phyloP scores from a whole-genome alignment of 805 yeast species.

The Metschnikowia chrysomelidarum region DNA sequence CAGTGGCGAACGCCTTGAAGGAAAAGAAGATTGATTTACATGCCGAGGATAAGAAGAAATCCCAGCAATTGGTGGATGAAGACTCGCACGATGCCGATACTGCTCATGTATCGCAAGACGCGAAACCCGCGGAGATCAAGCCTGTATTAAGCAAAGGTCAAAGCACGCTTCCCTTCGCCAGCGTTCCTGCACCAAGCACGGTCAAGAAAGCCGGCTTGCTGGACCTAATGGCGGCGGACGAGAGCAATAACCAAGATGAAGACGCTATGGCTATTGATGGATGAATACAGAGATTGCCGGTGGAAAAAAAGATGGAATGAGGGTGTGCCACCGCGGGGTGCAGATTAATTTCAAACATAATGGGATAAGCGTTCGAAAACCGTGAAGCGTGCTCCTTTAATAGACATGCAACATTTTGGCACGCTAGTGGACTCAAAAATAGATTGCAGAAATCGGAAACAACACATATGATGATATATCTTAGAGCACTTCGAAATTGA shows the following conservation, averaged over 20 bases:
- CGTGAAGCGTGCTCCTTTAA: too few species aligned
- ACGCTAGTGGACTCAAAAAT: too few species aligned
- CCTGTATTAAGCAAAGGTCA: constrained; percentile 30
- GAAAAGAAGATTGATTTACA: constrained; percentile 35
- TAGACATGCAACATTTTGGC: too few species aligned
- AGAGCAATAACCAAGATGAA: constrained; percentile 12
- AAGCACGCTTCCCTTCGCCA: constrained; percentile 30
- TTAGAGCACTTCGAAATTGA: too few species aligned
- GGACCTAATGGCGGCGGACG: constrained; percentile 28
- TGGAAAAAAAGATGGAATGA: too few species aligned
- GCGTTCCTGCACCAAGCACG: constrained; percentile 11
- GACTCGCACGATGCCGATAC: constrained; percentile 6
- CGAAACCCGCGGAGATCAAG: constrained; percentile 1
- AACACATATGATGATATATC: too few species aligned
- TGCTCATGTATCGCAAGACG: constrained; percentile 1
- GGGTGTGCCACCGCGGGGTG: too few species aligned
- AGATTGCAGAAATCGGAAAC: too few species aligned
- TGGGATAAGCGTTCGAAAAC: too few species aligned
- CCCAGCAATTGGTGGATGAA: constrained; percentile 8
- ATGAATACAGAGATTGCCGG: not conserved
- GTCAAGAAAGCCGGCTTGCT: constrained; percentile 36
- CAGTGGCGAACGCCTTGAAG: constrained; percentile 47
- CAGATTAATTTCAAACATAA: too few species aligned
- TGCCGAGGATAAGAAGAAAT: constrained; percentile 13
- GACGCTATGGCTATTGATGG: constrained; percentile 13